Percentiles rank a stretch among this genome's conserved stretches.
phyloP scores from a whole-genome alignment of 75 land plant species.

The Cryptomeria japonica region DNA sequence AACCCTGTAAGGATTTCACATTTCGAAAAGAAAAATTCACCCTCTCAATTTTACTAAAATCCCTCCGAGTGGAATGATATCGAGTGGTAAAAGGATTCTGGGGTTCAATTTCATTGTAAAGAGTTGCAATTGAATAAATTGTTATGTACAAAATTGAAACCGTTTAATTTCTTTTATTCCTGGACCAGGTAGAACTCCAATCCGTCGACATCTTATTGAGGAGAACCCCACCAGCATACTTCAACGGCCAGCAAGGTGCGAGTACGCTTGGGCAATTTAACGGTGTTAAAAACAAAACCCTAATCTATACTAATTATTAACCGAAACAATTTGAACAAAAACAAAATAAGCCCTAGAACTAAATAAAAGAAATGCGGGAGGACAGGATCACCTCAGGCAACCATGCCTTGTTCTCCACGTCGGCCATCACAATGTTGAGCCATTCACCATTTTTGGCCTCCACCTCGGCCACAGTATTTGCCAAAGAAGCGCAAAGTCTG shows the following conservation, averaged over 20 bases:
- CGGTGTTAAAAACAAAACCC: neutral
- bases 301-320: no score
- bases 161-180: no score
- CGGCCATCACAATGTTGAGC: conserved; percentile 86
- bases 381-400: conserved; percentile 79
- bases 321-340: no score
- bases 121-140: neutral
- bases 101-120: neutral
- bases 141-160: neutral
- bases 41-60: neutral
- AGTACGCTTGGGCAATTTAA: neutral
- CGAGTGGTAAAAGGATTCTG: neutral
- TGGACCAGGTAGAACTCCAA: neutral
- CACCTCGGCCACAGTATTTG: conserved; percentile 51
- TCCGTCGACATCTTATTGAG: no score
- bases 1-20: neutral
- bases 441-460: conserved; percentile 71
- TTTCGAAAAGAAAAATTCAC: neutral
- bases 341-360: neutral
- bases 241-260: no score
- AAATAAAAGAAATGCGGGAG: neutral
- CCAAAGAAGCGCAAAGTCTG: conserved; percentile 78
- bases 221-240: no score
- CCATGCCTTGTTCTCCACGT: conserved; percentile 93
- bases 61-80: neutral